phyloP scores from a whole-genome alignment of 805 yeast species.

The Candida easanensis region DNA sequence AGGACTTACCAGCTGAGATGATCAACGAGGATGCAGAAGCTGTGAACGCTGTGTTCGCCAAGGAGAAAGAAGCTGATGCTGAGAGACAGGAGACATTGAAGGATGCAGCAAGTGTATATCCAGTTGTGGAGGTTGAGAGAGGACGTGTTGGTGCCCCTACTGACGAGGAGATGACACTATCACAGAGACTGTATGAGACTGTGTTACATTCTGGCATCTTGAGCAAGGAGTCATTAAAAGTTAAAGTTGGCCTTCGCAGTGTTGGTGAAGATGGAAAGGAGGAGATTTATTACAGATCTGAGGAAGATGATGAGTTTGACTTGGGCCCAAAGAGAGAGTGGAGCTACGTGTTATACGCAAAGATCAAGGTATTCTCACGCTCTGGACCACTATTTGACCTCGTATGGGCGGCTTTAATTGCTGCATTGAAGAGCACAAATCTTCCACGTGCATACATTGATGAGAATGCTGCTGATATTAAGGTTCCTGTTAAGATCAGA shows the following conservation, averaged over 20 bases:
- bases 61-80: conserved; percentile 31
- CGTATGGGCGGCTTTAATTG: conserved; percentile 64
- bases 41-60: conserved; percentile 30
- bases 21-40: conserved; percentile 39
- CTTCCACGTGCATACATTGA: conserved; percentile 71
- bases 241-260: conserved; percentile 52
- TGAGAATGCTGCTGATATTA: conserved; percentile 53
- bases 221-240: conserved; percentile 48
- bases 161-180: conserved; percentile 76
- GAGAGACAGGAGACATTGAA: conserved; percentile 26
- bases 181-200: conserved; percentile 62
- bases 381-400: conserved; percentile 80
- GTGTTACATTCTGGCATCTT: conserved; percentile 56
- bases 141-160: conserved; percentile 81
- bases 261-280: conserved; percentile 48
- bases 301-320: conserved; percentile 39
- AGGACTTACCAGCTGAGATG: conserved; percentile 39
- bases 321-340: conserved; percentile 43
- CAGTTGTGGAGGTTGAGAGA: conserved; percentile 71
- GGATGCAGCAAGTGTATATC: conserved; percentile 50
- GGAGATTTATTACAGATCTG: conserved; percentile 46
- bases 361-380: conserved; percentile 73
- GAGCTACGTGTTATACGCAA: conserved; percentile 64
- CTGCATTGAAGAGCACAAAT: conserved; percentile 55
- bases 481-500: conserved; percentile 50